Conservation (phyloP, 2,329 filamentous ascomycete genomes). For the Xylaria sp. region DNA sequence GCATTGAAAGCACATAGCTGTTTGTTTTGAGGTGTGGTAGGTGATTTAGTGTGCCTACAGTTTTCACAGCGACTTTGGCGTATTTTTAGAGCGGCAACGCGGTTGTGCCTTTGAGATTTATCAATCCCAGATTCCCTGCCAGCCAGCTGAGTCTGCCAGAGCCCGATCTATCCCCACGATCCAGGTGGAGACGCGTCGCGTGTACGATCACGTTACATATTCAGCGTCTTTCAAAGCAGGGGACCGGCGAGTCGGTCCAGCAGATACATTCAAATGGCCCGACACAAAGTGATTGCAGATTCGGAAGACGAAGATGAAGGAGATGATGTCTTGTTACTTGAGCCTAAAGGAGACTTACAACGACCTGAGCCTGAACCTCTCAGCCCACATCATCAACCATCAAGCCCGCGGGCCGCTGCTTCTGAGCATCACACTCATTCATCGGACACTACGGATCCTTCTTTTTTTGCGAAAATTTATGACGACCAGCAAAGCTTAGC, state of each 20-base stretch:
- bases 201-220: not conserved
- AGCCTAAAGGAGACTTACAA: constrained; percentile 20
- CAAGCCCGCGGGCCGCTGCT: constrained; percentile 24
- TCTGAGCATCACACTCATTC: constrained; percentile 25
- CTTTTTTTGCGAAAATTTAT: constrained; percentile 39
- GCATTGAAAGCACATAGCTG: too few species aligned
- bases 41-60: too few species aligned
- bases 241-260: not conserved
- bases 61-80: too few species aligned
- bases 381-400: constrained; percentile 33
- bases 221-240: not conserved
- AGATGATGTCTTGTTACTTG: constrained; percentile 28
- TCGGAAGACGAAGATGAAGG: constrained; percentile 43
- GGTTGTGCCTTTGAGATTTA: too few species aligned
- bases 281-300: constrained; percentile 42
- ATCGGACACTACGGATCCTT: constrained; percentile 37
- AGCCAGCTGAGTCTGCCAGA: not conserved
- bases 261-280: constrained; percentile 32
- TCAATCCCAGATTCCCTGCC: too few species aligned
- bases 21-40: too few species aligned
- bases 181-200: constrained; percentile 29
- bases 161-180: not conserved
- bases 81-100: too few species aligned
- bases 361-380: constrained; percentile 40
- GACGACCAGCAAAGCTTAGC: constrained; percentile 36